Evolutionary conservation across 495 filamentous ascomycete genomes (phyloP).

Genomic region (Podospora comata): DNA sequence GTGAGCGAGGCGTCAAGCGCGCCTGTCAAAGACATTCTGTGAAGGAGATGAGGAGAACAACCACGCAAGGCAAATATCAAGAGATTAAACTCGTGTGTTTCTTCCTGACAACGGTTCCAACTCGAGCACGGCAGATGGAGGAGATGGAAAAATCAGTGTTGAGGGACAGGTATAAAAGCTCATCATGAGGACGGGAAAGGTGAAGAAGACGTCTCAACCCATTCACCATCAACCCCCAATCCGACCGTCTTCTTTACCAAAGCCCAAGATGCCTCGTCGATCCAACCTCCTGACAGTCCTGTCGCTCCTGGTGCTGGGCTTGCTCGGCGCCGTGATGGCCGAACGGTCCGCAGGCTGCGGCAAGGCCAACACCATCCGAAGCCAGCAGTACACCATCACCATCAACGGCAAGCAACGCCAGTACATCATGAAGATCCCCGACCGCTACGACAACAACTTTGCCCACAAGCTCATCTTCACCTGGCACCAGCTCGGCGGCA

Average conservation of each 20-base stretch:
- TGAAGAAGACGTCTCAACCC: not conserved
- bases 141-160: not conserved
- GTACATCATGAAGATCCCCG: slow-evolving; percentile 42
- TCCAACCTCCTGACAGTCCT: not conserved
- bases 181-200: not conserved
- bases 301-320: slow-evolving; percentile 3
- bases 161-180: not conserved
- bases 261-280: not conserved
- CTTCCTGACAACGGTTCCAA: not conserved
- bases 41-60: not conserved
- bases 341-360: slow-evolving; percentile 41
- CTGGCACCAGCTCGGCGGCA: slow-evolving; percentile 42
- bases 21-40: not conserved
- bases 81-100: not conserved
- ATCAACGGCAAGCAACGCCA: slow-evolving; percentile 31
- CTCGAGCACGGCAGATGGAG: not conserved
- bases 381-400: slow-evolving; percentile 32
- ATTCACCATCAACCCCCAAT: not conserved
- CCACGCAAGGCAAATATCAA: not conserved
- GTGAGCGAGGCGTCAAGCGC: not conserved
- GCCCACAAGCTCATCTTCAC: slow-evolving; percentile 45
- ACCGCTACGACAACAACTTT: slow-evolving; percentile 42
- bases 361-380: slow-evolving; percentile 35
- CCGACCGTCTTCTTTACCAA: not conserved
- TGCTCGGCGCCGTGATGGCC: slow-evolving; percentile 1